Evolutionary conservation across 768 basidiomycete species (phyloP).

Genomic region (Coprinopsis marcescibilis): DNA sequence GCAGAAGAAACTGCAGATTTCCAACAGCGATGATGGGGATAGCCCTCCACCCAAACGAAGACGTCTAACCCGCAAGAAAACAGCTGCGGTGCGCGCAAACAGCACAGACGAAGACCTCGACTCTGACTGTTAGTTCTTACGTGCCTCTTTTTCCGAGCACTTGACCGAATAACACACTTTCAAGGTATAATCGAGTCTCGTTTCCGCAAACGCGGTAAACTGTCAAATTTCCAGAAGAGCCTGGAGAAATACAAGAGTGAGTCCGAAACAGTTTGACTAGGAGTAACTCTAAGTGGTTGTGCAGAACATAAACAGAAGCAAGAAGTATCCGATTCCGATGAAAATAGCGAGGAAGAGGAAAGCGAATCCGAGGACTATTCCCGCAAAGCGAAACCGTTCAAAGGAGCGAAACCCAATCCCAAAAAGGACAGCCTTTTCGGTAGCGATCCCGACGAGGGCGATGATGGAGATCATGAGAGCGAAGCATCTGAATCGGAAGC

Average conservation of each 20-base stretch:
- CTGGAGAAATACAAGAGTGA: slow-evolving; percentile 64
- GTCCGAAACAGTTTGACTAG: slow-evolving; percentile 13
- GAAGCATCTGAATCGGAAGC: slow-evolving; percentile 35
- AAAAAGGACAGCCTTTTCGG: neutral
- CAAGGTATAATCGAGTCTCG: slow-evolving; percentile 61
- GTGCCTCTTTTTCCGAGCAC: slow-evolving; percentile 2
- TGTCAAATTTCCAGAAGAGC: slow-evolving; percentile 56
- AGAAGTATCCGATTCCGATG: neutral
- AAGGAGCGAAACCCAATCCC: slow-evolving; percentile 2
- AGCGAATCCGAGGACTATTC: neutral
- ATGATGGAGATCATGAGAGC: slow-evolving; percentile 23
- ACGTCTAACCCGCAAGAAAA: neutral
- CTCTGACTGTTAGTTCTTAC: slow-evolving; percentile 7
- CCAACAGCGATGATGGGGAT: slow-evolving; percentile 16
- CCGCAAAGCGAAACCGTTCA: neutral
- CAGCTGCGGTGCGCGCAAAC: slow-evolving; percentile 25
- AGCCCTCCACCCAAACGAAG: slow-evolving; percentile 1
- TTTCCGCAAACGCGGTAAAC: slow-evolving; percentile 52
- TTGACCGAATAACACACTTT: neutral
- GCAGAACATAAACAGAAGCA: slow-evolving; percentile 18
- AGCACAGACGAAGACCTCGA: slow-evolving; percentile 39
- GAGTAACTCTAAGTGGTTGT: slow-evolving; percentile 8
- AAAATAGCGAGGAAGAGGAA: neutral
- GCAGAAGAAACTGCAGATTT: neutral
- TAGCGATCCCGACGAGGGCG: neutral